phyloP scores from a whole-genome alignment of 495 filamentous ascomycete genomes.

The Pseudevernia furfuracea region DNA sequence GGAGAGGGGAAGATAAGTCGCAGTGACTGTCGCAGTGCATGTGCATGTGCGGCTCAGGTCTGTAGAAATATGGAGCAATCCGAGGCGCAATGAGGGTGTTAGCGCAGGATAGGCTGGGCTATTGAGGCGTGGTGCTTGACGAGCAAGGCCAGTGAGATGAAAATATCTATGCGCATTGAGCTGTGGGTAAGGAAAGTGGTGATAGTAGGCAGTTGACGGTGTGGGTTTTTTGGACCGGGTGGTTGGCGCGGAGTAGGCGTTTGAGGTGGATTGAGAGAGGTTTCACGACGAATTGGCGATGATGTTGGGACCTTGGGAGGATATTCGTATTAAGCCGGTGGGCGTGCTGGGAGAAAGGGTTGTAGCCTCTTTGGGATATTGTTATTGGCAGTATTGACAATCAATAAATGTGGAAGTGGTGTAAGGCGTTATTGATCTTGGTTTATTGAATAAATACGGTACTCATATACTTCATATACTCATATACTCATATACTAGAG shows the following conservation, averaged over 20 bases:
- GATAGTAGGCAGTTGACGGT: neutral
- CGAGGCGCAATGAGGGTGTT: constrained; percentile 14
- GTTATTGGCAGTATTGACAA: too few species aligned
- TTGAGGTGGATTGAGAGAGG: constrained; percentile 9
- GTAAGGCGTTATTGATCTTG: neutral
- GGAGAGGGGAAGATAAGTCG: constrained; percentile 6
- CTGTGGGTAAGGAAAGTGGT: neutral
- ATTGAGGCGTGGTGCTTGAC: neutral
- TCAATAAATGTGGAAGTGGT: neutral
- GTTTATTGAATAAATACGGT: neutral
- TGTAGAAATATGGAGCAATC: constrained; percentile 5
- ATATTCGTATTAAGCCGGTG: neutral
- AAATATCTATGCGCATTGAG: neutral
- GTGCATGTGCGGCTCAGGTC: constrained; percentile 7
- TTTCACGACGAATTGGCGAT: constrained; percentile 15
- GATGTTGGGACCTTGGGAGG: neutral
- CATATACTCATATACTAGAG: too few species aligned
- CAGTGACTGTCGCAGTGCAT: constrained; percentile 8
- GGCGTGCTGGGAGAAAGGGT: too few species aligned
- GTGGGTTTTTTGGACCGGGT: neutral
- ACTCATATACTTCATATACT: too few species aligned
- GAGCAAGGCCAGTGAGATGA: neutral
- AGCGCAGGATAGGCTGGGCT: constrained; percentile 7
- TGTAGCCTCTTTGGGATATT: too few species aligned
- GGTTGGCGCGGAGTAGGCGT: constrained; percentile 8